These are phyloP conservation scores for Cubamyces sp. DNA, from an alignment of 768 basidiomycete genomes.

Conservation along the genomic window DNA sequence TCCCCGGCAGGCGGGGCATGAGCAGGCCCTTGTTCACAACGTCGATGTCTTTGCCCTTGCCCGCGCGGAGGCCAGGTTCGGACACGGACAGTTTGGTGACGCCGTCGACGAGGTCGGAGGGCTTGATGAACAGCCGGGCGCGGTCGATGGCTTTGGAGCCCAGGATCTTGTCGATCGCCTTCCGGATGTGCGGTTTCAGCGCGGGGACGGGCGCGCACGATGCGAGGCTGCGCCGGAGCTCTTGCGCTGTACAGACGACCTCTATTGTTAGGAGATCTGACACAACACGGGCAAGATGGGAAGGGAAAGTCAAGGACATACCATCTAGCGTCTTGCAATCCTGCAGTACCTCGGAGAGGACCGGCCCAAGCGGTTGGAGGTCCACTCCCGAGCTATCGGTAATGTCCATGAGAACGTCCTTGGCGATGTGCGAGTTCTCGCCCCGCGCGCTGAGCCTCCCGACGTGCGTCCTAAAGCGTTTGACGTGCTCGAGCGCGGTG, in stretches of 20 bases:
- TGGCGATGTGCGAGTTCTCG: constrained; percentile 68
- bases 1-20: constrained; percentile 37
- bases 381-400: constrained; percentile 70
- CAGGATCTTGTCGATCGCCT: constrained; percentile 50
- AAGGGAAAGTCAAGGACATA: constrained; percentile 24
- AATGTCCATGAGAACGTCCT: constrained; percentile 61
- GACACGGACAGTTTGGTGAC: constrained; percentile 47
- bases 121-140: constrained; percentile 71
- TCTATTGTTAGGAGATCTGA: background rate
- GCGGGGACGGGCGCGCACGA: constrained; percentile 57
- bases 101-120: constrained; percentile 71
- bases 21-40: constrained; percentile 66
- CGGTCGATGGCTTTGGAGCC: constrained; percentile 60
- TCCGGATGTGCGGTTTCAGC: constrained; percentile 48
- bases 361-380: constrained; percentile 50
- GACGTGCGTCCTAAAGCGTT: constrained; percentile 58
- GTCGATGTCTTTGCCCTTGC: constrained; percentile 50
- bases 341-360: constrained; percentile 46
- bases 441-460: constrained; percentile 55
- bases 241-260: constrained; percentile 46
- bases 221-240: constrained; percentile 56
- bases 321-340: constrained; percentile 33
- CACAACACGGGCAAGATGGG: too few relatives aligned
- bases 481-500: constrained; percentile 57
- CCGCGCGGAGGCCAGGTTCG: constrained; percentile 29